These are phyloP conservation scores for Globisporangium viniferum DNA, from an alignment of 352 stramenopile species.

Conservation along the genomic window DNA sequence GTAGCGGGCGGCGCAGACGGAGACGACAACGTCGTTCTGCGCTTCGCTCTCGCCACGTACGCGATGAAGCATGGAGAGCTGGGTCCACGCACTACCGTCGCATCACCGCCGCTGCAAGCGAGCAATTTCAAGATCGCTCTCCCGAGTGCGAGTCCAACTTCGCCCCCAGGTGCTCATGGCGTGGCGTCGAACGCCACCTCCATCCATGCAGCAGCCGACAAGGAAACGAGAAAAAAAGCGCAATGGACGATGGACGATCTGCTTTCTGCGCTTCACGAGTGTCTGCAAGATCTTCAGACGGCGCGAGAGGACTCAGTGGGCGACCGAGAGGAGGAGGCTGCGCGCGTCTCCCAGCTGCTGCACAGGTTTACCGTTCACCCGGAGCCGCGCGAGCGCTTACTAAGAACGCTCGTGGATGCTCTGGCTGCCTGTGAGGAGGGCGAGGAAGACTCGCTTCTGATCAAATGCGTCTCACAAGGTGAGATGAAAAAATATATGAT, in stretches of 20 bases:
- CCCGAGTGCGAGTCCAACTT: background rate
- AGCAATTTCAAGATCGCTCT: background rate
- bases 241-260: background rate
- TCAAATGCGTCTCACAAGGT: constrained; percentile 12
- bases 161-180: background rate
- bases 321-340: constrained; percentile 5
- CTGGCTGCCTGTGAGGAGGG: constrained; percentile 3
- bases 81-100: background rate
- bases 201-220: background rate
- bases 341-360: constrained; percentile 1
- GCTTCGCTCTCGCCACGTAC: constrained; percentile 32
- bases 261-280: constrained; percentile 6
- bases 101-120: background rate
- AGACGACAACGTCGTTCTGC: constrained; percentile 15
- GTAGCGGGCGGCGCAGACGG: background rate
- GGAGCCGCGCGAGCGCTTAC: background rate
- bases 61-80: constrained; percentile 20
- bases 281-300: constrained; percentile 5
- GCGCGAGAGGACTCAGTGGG: background rate
- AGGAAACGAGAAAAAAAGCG: background rate
- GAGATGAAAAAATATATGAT: background rate
- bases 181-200: background rate
- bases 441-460: constrained; percentile 10
- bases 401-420: constrained; percentile 6
- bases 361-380: background rate